Base-by-base conservation (phyloP, 805 yeast species). In the Ogataea pini region DNA sequence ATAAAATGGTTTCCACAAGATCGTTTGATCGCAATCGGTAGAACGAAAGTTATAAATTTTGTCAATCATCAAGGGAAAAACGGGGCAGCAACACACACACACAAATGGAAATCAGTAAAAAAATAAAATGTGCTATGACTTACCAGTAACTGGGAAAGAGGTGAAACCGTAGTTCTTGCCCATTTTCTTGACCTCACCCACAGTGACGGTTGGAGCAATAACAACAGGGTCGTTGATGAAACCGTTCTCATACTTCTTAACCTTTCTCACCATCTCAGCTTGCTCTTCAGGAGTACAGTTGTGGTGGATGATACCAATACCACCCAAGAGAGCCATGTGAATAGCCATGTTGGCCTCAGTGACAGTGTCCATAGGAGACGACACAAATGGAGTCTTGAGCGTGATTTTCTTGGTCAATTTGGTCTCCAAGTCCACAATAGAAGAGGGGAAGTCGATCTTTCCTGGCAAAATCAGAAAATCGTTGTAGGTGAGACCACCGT, bases 311-410 rank as follows among this genome's bases (percentile, higher is more conserved):
- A 94, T 88, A 82, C 99, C 99, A 70, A 94, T 89, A 73, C 99
- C 99, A 71, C 99, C 99, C 62, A 91, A 80, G 59, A 94, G 81
- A 59, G 99, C 97, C 97, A 94, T 91, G 75, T 90, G 84, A 62
- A 94, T 92, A 57, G 99, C 99, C 99, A 94, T 94, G 52, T 85
- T 88, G 54, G 90, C 75, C 78, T 94, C 99, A 49, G 99, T 94
- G 58, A 94, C 99, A 42, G 99, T 94, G 75, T 94, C 99, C 99
- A 94, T 94, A 61, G 99, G 99, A 63, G 98, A 89, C 17, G 98
- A 92, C 51, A 94, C 92, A 59, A 94, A 89, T 49, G 99, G 99
- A 40, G 96, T 77, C 77, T 86, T 90, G 72, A 94, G 78, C 47
- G 94, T 72, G 77, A 94, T 94, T 65, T 85, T 86, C 77, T 86